Evolutionary conservation across 1,284 basidiomycete genomes (phyloP).

Genomic region (Fistulinella cinereoalba): DNA sequence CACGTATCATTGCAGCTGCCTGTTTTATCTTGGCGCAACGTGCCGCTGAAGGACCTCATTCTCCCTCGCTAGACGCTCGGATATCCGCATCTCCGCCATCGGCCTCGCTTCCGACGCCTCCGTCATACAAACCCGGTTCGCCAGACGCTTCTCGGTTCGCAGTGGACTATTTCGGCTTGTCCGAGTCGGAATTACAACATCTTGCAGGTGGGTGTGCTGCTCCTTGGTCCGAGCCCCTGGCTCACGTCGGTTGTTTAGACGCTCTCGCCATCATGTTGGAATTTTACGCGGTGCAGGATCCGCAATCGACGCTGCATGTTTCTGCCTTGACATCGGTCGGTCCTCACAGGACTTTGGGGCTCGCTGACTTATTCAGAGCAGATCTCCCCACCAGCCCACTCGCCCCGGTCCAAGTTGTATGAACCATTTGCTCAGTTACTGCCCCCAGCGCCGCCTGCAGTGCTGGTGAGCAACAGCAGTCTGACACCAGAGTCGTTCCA

Average conservation of each 20-base stretch:
- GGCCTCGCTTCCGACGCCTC: constrained; percentile 67
- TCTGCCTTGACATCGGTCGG: constrained; percentile 50
- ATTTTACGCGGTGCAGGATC: constrained; percentile 66
- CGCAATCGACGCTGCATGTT: constrained; percentile 47
- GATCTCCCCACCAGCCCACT: constrained; percentile 30
- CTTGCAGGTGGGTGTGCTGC: constrained; percentile 53
- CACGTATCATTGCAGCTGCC: constrained; percentile 67
- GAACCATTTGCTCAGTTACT: constrained; percentile 33
- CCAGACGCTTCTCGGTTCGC: constrained; percentile 66
- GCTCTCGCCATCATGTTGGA: constrained; percentile 64
- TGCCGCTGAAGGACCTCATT: constrained; percentile 65
- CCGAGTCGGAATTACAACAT: constrained; percentile 50
- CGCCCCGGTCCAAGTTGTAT: constrained; percentile 24
- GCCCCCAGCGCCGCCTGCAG: constrained; percentile 20
- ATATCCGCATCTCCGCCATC: constrained; percentile 60
- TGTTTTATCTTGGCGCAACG: constrained; percentile 74
- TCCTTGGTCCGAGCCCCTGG: constrained; percentile 7
- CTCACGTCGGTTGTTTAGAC: constrained; percentile 41
- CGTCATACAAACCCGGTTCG: constrained; percentile 67
- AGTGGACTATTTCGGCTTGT: constrained; percentile 63
- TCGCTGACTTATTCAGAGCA: constrained; percentile 9
- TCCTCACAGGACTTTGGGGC: constrained; percentile 12
- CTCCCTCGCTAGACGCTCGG: constrained; percentile 67
- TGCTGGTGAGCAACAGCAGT: constrained; percentile 37
- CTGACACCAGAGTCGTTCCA: constrained; percentile 59